Evolutionary conservation across 2,329 filamentous ascomycete genomes (phyloP).

Genomic region (Colletotrichum plurivorum): DNA sequence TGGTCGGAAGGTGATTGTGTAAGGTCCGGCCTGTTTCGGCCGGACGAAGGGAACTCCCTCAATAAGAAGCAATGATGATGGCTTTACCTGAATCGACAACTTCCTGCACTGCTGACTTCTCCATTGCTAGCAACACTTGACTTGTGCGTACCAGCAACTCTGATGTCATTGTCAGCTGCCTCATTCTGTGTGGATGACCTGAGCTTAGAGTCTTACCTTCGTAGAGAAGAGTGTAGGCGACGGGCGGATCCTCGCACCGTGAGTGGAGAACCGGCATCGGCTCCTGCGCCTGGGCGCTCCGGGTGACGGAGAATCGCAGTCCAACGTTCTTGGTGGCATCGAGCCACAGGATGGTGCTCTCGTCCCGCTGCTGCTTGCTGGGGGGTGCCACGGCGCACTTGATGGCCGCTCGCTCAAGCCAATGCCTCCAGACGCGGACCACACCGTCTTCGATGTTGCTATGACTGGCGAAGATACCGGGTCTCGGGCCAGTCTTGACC

Average conservation of each 20-base stretch:
- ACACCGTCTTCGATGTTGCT: slow-evolving; percentile 78
- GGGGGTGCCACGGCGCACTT: slow-evolving; percentile 54
- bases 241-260: slow-evolving; percentile 74
- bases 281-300: slow-evolving; percentile 46
- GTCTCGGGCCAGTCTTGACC: slow-evolving; percentile 74
- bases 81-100: slow-evolving; percentile 74
- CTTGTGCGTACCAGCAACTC: slow-evolving; percentile 78
- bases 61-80: slow-evolving; percentile 71
- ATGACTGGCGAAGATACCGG: slow-evolving; percentile 74
- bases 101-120: slow-evolving; percentile 74
- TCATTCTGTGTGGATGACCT: too few species aligned
- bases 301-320: slow-evolving; percentile 73
- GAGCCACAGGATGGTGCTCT: slow-evolving; percentile 74
- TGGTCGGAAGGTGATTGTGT: background rate
- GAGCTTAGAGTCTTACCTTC: slow-evolving; percentile 68
- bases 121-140: slow-evolving; percentile 74
- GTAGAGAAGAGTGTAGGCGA: slow-evolving; percentile 79
- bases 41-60: slow-evolving; percentile 45
- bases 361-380: slow-evolving; percentile 37
- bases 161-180: slow-evolving; percentile 51
- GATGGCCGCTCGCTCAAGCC: slow-evolving; percentile 71
- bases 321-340: slow-evolving; percentile 75
- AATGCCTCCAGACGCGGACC: slow-evolving; percentile 79
- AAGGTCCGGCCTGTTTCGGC: slow-evolving; percentile 9
- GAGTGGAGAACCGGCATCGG: slow-evolving; percentile 68